Evolutionary conservation across 179 eudicot genomes (phyloP).

Genomic region (Beta macrorhiza): DNA sequence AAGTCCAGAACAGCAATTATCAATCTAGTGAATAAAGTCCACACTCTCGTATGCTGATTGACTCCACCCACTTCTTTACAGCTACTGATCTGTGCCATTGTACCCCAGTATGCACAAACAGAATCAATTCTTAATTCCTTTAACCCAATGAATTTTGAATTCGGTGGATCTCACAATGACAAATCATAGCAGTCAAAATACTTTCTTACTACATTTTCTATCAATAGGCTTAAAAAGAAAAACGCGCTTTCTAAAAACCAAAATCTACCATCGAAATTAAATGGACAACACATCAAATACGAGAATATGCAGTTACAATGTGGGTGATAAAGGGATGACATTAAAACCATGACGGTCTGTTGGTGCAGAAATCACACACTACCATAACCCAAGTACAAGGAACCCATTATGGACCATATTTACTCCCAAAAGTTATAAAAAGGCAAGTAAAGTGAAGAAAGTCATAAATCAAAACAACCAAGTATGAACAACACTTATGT

Average conservation of each 20-base stretch:
- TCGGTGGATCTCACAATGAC: neutral
- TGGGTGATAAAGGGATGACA: constrained; percentile 13
- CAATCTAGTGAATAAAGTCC: neutral
- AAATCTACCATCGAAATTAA: neutral
- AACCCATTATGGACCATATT: constrained; percentile 9
- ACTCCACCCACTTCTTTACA: constrained; percentile 8
- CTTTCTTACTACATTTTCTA: neutral
- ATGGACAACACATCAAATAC: neutral
- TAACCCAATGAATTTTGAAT: neutral
- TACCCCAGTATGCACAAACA: neutral
- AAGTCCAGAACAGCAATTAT: neutral
- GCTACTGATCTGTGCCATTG: constrained; percentile 8
- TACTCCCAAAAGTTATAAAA: constrained; percentile 6
- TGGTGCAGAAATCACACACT: constrained; percentile 9
- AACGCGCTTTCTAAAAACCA: neutral
- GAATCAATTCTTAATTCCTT: constrained; percentile 22
- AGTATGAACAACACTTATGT: constrained; percentile 26
- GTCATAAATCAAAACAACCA: constrained; percentile 18
- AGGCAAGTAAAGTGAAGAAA: constrained; percentile 9
- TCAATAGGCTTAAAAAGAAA: neutral
- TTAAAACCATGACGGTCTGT: constrained; percentile 10
- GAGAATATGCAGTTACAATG: neutral
- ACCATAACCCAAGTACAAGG: constrained; percentile 1
- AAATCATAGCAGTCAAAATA: neutral
- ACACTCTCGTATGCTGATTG: neutral